Conservation (phyloP, 2,329 filamentous ascomycete genomes). For the Colletotrichum truncatum region DNA sequence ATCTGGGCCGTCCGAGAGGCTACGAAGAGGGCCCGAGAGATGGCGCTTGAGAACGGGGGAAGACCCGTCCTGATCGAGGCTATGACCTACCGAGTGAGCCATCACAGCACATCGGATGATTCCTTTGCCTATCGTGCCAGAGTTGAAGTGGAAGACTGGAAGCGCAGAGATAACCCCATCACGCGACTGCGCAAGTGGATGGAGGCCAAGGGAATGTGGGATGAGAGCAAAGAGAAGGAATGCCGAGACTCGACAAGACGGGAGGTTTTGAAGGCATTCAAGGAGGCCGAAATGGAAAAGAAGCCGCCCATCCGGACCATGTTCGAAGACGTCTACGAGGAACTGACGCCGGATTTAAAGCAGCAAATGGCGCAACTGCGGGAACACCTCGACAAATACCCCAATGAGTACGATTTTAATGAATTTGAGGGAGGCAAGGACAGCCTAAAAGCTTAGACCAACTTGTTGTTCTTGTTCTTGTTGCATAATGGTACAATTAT, state of each 20-base stretch:
- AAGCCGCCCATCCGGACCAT: constrained; percentile 76
- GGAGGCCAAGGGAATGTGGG: constrained; percentile 84
- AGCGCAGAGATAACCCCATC: constrained; percentile 88
- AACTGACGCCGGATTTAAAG: constrained; percentile 80
- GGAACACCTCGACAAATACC: constrained; percentile 84
- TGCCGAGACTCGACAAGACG: constrained; percentile 73
- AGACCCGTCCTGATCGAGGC: constrained; percentile 89
- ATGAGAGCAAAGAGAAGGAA: constrained; percentile 82
- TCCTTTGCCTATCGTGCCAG: constrained; percentile 94
- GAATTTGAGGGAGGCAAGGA: constrained; percentile 79
- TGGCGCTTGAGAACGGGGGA: constrained; percentile 84
- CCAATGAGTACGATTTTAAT: constrained; percentile 87
- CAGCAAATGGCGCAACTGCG: constrained; percentile 78
- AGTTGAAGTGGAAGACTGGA: constrained; percentile 96
- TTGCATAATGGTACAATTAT: not conserved
- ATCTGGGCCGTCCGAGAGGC: constrained; percentile 88
- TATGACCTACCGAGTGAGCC: constrained; percentile 97
- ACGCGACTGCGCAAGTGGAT: constrained; percentile 90
- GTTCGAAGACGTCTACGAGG: constrained; percentile 92
- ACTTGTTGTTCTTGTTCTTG: not conserved
- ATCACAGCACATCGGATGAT: constrained; percentile 97
- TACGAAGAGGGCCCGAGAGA: constrained; percentile 77
- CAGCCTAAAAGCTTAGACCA: constrained; percentile 58
- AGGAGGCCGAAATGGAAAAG: constrained; percentile 83
- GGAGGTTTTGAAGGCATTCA: constrained; percentile 85